Conservation (phyloP, 225 moss, liverwort and hornwort species). For the Climacium dendroides region DNA sequence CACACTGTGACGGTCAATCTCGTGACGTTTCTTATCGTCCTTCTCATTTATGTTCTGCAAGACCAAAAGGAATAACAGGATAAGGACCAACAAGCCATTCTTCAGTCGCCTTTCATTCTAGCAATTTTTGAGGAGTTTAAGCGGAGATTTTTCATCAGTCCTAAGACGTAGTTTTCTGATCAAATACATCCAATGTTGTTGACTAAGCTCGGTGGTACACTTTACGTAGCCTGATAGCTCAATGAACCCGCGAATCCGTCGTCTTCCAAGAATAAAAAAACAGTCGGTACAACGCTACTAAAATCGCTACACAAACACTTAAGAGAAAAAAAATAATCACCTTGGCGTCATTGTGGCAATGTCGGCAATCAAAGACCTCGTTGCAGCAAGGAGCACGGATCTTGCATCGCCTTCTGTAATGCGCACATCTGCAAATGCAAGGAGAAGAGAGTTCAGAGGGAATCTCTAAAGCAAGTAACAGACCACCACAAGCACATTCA, state of each 20-base stretch:
- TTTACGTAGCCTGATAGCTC: too few relatives aligned
- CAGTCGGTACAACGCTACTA: background rate
- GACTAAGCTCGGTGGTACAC: background rate
- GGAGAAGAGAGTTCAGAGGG: background rate
- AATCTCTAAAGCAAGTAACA: background rate
- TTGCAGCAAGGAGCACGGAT: constrained; percentile 88
- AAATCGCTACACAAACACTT: background rate
- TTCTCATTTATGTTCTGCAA: constrained; percentile 60
- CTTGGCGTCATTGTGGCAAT: constrained; percentile 92
- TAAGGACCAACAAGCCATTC: background rate
- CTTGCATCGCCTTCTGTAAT: constrained; percentile 72
- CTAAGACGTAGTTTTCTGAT: background rate
- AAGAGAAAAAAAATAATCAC: background rate
- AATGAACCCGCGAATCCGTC: background rate
- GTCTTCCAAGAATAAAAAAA: background rate
- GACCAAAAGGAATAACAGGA: background rate
- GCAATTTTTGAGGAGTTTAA: background rate
- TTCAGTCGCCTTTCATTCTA: too few relatives aligned
- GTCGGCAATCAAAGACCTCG: constrained; percentile 75
- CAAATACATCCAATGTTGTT: background rate
- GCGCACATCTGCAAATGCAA: constrained; percentile 37
- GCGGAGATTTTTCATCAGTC: background rate
- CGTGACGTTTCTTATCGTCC: constrained; percentile 58
- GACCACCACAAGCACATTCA: background rate
- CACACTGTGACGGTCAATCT: constrained; percentile 70